Evolutionary conservation across 331 rosid genomes (phyloP).

Genomic region (Spiraea crenata): DNA sequence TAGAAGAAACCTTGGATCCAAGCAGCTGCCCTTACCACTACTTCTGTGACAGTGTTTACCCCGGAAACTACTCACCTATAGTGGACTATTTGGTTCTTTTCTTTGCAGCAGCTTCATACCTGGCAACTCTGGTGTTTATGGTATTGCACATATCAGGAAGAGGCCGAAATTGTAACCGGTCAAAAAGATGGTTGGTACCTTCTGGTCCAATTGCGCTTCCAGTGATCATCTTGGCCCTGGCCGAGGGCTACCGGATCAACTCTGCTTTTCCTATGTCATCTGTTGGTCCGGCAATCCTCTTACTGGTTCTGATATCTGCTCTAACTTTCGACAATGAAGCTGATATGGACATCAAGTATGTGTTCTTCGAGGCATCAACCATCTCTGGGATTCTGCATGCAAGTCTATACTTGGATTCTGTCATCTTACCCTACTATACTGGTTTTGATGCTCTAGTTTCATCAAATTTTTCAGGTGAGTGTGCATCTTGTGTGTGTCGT

Average conservation of each 20-base stretch:
- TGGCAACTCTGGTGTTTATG: slow-evolving; percentile 58
- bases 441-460: slow-evolving; percentile 64
- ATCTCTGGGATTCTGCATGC: slow-evolving; percentile 84
- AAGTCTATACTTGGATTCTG: slow-evolving; percentile 62
- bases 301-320: slow-evolving; percentile 67
- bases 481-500: slow-evolving; percentile 77
- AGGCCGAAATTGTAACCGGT: slow-evolving; percentile 23
- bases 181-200: slow-evolving; percentile 51
- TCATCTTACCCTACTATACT: slow-evolving; percentile 78
- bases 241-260: slow-evolving; percentile 67
- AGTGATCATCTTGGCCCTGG: slow-evolving; percentile 58
- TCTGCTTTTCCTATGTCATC: slow-evolving; percentile 60
- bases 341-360: slow-evolving; percentile 54
- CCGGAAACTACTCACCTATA: slow-evolving; percentile 50
- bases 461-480: slow-evolving; percentile 73
- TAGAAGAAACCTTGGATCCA: slow-evolving; percentile 75
- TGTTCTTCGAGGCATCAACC: slow-evolving; percentile 64
- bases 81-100: slow-evolving; percentile 53
- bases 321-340: slow-evolving; percentile 51
- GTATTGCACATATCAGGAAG: slow-evolving; percentile 40
- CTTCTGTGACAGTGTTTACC: slow-evolving; percentile 67
- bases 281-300: slow-evolving; percentile 79
- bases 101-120: slow-evolving; percentile 53
- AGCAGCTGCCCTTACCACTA: slow-evolving; percentile 80
- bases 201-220: slow-evolving; percentile 87